These are phyloP conservation scores for Yamadazyma spencermartinsiae DNA, from an alignment of 1,139 yeast species.

Conservation along the genomic window DNA sequence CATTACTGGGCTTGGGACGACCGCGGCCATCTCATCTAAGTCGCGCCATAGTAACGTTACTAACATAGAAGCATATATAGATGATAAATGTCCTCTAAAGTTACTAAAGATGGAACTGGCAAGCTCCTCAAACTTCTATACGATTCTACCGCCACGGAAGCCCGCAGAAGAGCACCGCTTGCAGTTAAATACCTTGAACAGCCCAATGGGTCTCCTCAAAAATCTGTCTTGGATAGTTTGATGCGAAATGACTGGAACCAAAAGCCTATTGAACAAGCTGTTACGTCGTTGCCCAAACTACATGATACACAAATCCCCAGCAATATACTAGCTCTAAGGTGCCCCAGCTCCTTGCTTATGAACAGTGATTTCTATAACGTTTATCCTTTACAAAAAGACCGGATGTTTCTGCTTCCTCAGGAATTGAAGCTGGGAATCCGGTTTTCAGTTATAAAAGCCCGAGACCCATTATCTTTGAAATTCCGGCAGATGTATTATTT, in stretches of 20 bases:
- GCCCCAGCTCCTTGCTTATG: slow-evolving; percentile 38
- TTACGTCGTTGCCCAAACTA: slow-evolving; percentile 20
- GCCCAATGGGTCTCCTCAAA: slow-evolving; percentile 8
- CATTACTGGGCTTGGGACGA: too few relatives aligned
- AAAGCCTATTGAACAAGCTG: slow-evolving; percentile 27
- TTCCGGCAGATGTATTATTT: slow-evolving; percentile 54
- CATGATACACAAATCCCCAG: slow-evolving; percentile 15
- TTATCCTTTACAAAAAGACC: slow-evolving; percentile 34
- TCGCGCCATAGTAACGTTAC: too few relatives aligned
- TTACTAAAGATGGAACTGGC: slow-evolving; percentile 2
- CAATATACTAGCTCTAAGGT: slow-evolving; percentile 35
- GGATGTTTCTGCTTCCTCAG: slow-evolving; percentile 26
- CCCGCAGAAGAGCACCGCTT: slow-evolving; percentile 27
- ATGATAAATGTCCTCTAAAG: background rate
- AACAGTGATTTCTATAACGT: slow-evolving; percentile 39
- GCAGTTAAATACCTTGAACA: slow-evolving; percentile 29
- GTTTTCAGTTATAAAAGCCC: slow-evolving; percentile 43
- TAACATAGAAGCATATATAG: too few relatives aligned
- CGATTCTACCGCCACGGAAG: slow-evolving; percentile 17
- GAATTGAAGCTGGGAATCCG: slow-evolving; percentile 23
- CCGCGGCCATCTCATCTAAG: too few relatives aligned
- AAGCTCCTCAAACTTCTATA: slow-evolving; percentile 7
- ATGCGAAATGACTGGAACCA: slow-evolving; percentile 35
- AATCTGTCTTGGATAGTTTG: slow-evolving; percentile 31
- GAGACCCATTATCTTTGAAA: slow-evolving; percentile 46